Evolutionary conservation across 768 basidiomycete genomes (phyloP), one percentile per base, ranked within the genome.

Genomic region (Suillus luteus): DNA sequence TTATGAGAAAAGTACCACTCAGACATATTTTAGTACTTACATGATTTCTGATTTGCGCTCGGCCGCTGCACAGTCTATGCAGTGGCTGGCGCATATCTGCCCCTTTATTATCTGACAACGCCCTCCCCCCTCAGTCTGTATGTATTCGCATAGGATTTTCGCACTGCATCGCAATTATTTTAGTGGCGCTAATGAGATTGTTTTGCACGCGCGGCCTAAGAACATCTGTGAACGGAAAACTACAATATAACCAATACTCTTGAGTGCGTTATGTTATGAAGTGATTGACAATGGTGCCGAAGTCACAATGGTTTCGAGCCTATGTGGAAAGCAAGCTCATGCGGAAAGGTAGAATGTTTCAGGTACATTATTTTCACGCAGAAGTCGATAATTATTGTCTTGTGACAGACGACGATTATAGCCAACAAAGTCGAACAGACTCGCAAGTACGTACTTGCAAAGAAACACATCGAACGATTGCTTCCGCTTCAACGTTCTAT

Each of bases 1-100:
- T 68, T 68, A 73, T 52, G 65, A 70, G 63, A 76, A 70, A 71
- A 67, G 68, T 73, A 75, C 60, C 69, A 63, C 70, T 58, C 55
- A 58, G n/a, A 31, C 31, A 59, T 62, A 62, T 37, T 40, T 55
- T 62, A 62, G 15, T 61, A 49, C 48, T 35, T 22, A 58, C 57
- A 57, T 58, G 57, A 41, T 58, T 35, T 58, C 24, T 41, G 40
- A 58, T 58, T 19, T 58, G 24, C 12, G 31, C 27, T 38, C 40
- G 40, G 10, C 17, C 17, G 11, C 55, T 31, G 55, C 38, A 58
- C 6, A 7, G 40, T 31, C 6, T 17, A 19, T 58, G 17, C 27
- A 19, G 57, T 41, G 4, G 27, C 27, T 7, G 40, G 24, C 22
- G 6, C 57, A 40, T 1, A 58, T 58, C 40, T 58, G 11, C 27